These are phyloP conservation scores for Histomonas meleagridis DNA, from an alignment of 208 protist species.

Conservation along the genomic window DNA sequence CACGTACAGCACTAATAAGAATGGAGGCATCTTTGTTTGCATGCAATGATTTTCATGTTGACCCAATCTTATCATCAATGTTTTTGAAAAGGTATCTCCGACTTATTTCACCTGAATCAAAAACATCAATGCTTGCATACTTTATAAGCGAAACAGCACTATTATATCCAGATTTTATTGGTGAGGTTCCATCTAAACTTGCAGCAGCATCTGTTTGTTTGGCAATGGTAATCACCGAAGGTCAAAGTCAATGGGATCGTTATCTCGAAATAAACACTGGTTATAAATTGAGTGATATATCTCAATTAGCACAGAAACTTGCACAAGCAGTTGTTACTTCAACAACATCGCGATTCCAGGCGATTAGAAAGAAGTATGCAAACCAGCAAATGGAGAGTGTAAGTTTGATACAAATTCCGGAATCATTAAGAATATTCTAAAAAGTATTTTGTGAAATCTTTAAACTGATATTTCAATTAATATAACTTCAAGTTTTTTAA, in stretches of 20 bases:
- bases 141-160: background rate
- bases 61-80: background rate
- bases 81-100: background rate
- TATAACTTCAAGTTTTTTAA: no score
- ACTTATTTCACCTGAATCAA: background rate
- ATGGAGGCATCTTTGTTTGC: background rate
- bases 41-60: background rate
- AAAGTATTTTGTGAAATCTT: no score
- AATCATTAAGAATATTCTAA: no score
- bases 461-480: no score
- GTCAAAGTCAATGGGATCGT: background rate
- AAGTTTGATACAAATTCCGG: background rate
- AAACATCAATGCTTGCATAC: background rate
- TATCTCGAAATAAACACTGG: background rate
- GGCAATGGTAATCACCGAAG: background rate
- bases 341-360: background rate
- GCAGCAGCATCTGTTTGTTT: background rate
- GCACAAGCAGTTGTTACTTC: background rate
- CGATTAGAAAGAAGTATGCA: background rate
- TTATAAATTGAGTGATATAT: background rate
- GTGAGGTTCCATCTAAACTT: background rate
- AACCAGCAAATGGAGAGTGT: background rate
- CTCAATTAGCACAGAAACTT: background rate
- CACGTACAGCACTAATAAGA: background rate
- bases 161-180: background rate